Base-by-base conservation (phyloP, 2,329 filamentous ascomycete genomes). In the Alternaria panax region DNA sequence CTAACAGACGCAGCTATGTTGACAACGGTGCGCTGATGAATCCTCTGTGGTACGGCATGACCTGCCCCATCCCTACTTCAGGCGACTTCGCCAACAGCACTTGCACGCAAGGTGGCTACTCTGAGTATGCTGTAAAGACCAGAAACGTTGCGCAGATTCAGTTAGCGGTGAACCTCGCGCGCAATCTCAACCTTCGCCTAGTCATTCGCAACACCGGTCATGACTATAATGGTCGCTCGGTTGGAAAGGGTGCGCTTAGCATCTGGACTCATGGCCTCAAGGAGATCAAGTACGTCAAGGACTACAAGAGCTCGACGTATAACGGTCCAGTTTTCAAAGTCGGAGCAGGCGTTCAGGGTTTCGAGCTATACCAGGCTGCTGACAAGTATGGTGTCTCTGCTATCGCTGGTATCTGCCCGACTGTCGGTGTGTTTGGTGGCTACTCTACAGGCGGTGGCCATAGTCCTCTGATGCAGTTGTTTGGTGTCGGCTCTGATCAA, bases 401-500 rank as follows among this genome's bases (percentile, higher is more conserved):
- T 8, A 59, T 72, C 30, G 59, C 68, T 38, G 70, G 71, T 28
- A 72, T 71, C 14, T 85, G 84, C 70, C 64, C 74, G 30, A 83
- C 80, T 1, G 84, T 88, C 9, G 85, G 85, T n/a, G 75, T 85
- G 63, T 78, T 57, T n/a, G 74, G 74, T 40, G 74, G 79, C 11
- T 81, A 76, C 63, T 68, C 73, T 22, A 66, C 71, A 2, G 84
- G 83, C 2, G 86, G 84, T 25, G 86, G 86, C 0, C 84, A 88
- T 71, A 82, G 80, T 12, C 84, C 84, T 2, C 66, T 88, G 32
- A 82, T 81, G 47, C 79, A 79, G 53, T 69, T 82, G 36, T 83
- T 82, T 60, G 75, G 75, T 27, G 60, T 75, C n/a, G 73, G 69
- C 1, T 57, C 72, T 8, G 74, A 81, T 51, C 77, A 76, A 40